phyloP scores from a whole-genome alignment of 2,329 filamentous ascomycete genomes.

The Sarocladium kiliense region DNA sequence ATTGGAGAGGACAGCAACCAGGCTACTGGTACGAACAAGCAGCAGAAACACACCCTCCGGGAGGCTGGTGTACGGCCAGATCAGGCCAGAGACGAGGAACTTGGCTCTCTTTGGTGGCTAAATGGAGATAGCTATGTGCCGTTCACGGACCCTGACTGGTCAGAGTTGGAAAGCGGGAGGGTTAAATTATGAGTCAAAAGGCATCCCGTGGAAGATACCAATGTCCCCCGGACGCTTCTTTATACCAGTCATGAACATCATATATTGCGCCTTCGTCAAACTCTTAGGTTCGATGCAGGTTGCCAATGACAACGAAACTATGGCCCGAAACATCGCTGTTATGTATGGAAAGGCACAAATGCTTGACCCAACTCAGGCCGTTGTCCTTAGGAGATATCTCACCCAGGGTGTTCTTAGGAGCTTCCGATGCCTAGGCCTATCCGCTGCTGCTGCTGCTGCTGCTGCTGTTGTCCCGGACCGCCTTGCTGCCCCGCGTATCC shows the following conservation, averaged over 20 bases:
- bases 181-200: slow-evolving; percentile 71
- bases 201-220: too few relatives aligned
- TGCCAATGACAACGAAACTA: too few relatives aligned
- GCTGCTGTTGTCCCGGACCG: slow-evolving; percentile 19
- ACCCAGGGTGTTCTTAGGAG: background rate
- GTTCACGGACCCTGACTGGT: slow-evolving; percentile 67
- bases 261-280: slow-evolving; percentile 6
- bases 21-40: slow-evolving; percentile 81
- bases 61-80: slow-evolving; percentile 66
- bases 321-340: too few relatives aligned
- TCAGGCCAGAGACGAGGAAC: slow-evolving; percentile 32
- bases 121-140: slow-evolving; percentile 59
- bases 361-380: background rate
- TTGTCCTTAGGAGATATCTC: background rate
- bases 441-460: slow-evolving; percentile 27
- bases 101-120: slow-evolving; percentile 59
- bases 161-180: slow-evolving; percentile 56
- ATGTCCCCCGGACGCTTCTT: too few relatives aligned
- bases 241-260: slow-evolving; percentile 1
- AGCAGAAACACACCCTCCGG: slow-evolving; percentile 73
- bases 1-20: slow-evolving; percentile 44
- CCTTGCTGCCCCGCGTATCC: slow-evolving; percentile 20
- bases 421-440: slow-evolving; percentile 48
- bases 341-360: too few relatives aligned
- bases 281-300: background rate